Evolutionary conservation across 768 basidiomycete species (phyloP).

Genomic region (Wakefieldia striispora): DNA sequence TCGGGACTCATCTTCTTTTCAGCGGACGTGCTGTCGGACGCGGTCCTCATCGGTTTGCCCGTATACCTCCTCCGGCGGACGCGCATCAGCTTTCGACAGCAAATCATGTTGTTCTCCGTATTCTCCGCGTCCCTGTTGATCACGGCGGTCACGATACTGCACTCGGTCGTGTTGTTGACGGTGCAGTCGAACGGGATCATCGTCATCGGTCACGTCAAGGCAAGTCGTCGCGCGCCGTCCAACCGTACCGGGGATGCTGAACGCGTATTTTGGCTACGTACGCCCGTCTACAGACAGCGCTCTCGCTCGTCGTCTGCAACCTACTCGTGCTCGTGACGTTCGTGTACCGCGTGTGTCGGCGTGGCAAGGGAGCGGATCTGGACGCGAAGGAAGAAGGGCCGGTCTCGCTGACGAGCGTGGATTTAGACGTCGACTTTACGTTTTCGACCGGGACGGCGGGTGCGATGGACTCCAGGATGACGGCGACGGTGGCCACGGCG

Average conservation of each 20-base stretch:
- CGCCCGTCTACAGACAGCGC: too few relatives aligned
- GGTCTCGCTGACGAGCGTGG: conserved; percentile 15
- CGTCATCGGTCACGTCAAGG: conserved; percentile 25
- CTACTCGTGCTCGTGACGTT: conserved; percentile 26
- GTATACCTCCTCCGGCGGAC: conserved; percentile 9
- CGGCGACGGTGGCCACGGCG: too few relatives aligned
- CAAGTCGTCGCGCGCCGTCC: too few relatives aligned
- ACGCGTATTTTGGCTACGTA: too few relatives aligned
- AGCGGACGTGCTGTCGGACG: conserved; percentile 24
- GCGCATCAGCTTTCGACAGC: conserved; percentile 9
- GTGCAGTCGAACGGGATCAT: background rate
- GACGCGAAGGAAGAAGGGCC: background rate
- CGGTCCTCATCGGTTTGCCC: conserved; percentile 15
- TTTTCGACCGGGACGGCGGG: too few relatives aligned
- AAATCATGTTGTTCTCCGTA: conserved; percentile 14
- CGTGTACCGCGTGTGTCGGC: conserved; percentile 13
- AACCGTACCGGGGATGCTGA: too few relatives aligned
- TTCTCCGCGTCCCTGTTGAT: conserved; percentile 22
- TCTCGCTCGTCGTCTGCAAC: conserved; percentile 26
- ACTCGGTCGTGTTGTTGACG: conserved; percentile 10
- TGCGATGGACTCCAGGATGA: too few relatives aligned
- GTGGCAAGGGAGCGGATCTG: conserved; percentile 1
- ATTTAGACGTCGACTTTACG: conserved; percentile 4
- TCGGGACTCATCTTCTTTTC: background rate
- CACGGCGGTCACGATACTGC: conserved; percentile 18